phyloP scores from a whole-genome alignment of 2,329 filamentous ascomycete genomes.

The Dendryphion nanum region DNA sequence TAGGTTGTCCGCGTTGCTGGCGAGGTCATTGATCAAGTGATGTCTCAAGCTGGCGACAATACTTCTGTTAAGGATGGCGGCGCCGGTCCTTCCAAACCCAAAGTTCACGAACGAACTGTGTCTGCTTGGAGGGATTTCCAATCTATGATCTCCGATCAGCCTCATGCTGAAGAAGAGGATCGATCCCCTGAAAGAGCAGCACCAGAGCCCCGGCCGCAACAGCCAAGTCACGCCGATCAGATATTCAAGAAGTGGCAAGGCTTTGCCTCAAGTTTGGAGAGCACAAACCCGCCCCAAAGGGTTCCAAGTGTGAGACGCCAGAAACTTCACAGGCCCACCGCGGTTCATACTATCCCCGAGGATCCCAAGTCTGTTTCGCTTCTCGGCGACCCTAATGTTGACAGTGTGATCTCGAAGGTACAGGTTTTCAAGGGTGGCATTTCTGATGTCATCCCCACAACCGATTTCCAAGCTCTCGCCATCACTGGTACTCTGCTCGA shows the following conservation, averaged over 20 bases:
- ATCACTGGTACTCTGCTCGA: constrained; percentile 34
- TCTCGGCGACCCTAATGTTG: constrained; percentile 33
- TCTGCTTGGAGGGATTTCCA: constrained; percentile 30
- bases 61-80: constrained; percentile 11
- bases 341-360: constrained; percentile 24
- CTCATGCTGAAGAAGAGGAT: constrained; percentile 13
- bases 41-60: constrained; percentile 27
- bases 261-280: constrained; percentile 6
- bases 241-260: constrained; percentile 29
- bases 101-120: constrained; percentile 14
- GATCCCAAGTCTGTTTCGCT: constrained; percentile 28
- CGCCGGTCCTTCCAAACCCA: constrained; percentile 15
- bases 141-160: constrained; percentile 28
- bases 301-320: constrained; percentile 14
- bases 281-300: constrained; percentile 5
- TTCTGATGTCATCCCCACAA: constrained; percentile 31
- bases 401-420: constrained; percentile 35
- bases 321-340: constrained; percentile 8
- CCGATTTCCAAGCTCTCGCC: constrained; percentile 33
- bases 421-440: constrained; percentile 37
- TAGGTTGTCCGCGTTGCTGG: constrained; percentile 34
- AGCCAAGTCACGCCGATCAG: constrained; percentile 8
- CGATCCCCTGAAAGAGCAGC: constrained; percentile 7
- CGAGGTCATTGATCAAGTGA: constrained; percentile 35
- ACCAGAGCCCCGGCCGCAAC: constrained; percentile 8